A percentile compares a stretch with the other conserved stretches of the same genome.
Evolutionary conservation across 768 basidiomycete species (phyloP).

Genomic region (button mushroom (Agaricus bisporus)): DNA sequence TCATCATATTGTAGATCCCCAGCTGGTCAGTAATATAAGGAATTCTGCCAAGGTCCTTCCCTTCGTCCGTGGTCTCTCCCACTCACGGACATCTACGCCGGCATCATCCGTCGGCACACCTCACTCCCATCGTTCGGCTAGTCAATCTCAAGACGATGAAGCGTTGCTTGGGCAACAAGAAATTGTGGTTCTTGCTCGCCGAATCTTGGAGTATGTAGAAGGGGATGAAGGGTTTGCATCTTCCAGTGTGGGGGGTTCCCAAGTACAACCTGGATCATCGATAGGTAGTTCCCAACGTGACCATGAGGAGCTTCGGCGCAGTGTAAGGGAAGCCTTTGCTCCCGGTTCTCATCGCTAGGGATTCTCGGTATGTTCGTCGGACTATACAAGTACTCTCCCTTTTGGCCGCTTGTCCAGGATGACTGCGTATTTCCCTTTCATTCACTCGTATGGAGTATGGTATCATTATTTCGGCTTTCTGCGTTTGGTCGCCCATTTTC

Average conservation of each 20-base stretch:
- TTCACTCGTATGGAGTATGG: conserved; percentile 1
- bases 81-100: conserved; percentile 62
- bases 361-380: conserved; percentile 12
- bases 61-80: conserved; percentile 79
- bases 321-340: conserved; percentile 79
- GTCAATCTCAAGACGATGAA: conserved; percentile 56
- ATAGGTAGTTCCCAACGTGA: conserved; percentile 58
- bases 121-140: conserved; percentile 61
- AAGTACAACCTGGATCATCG: conserved; percentile 65
- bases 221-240: conserved; percentile 59
- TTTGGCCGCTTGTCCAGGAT: conserved; percentile 1
- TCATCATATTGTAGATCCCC: conserved; percentile 53
- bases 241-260: conserved; percentile 58
- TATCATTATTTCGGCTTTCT: conserved; percentile 6
- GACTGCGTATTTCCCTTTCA: conserved; percentile 12
- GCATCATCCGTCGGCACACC: conserved; percentile 73
- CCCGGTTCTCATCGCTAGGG: conserved; percentile 51
- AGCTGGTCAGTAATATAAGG: conserved; percentile 87
- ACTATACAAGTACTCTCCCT: conserved; percentile 14
- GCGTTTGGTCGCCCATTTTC: neutral
- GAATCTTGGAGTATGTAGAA: conserved; percentile 86
- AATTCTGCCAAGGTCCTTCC: conserved; percentile 75
- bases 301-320: conserved; percentile 77
- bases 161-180: conserved; percentile 87
- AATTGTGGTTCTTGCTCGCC: conserved; percentile 77